Percentiles rank a stretch among this genome's conserved stretches.
phyloP scores from a whole-genome alignment of 352 stramenopile species.

The Saprolegnia diclina region DNA sequence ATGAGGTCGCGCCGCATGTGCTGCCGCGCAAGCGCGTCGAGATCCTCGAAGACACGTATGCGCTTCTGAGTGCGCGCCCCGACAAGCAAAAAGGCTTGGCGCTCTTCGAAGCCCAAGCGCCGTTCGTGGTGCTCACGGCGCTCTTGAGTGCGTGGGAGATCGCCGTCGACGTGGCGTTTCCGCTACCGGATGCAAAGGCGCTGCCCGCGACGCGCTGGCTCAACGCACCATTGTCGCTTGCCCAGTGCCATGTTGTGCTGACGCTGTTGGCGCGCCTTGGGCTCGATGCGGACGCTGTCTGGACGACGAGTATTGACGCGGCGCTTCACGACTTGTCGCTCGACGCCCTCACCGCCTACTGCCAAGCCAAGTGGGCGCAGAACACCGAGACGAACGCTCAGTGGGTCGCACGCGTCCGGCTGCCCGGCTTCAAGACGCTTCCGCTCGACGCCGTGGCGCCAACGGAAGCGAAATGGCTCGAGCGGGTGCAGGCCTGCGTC shows the following conservation, averaged over 20 bases:
- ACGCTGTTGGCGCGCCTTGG: neutral
- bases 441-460: neutral
- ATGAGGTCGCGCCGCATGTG: neutral
- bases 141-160: neutral
- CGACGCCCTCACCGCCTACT: neutral
- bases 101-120: constrained; percentile 9
- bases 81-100: neutral
- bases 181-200: neutral
- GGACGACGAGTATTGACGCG: neutral
- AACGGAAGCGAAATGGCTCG: constrained; percentile 9
- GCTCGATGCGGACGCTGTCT: neutral
- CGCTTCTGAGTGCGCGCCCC: neutral
- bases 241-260: neutral
- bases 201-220: neutral
- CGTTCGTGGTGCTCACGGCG: neutral
- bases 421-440: neutral
- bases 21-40: constrained; percentile 7
- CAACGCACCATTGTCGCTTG: neutral
- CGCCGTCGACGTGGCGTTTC: neutral
- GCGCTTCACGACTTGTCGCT: neutral
- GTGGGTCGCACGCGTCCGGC: neutral
- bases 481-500: neutral
- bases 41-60: constrained; percentile 14
- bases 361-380: neutral
- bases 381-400: neutral